phyloP scores from a whole-genome alignment of 257 asterid species.

The Schizonepeta tenuifolia region DNA sequence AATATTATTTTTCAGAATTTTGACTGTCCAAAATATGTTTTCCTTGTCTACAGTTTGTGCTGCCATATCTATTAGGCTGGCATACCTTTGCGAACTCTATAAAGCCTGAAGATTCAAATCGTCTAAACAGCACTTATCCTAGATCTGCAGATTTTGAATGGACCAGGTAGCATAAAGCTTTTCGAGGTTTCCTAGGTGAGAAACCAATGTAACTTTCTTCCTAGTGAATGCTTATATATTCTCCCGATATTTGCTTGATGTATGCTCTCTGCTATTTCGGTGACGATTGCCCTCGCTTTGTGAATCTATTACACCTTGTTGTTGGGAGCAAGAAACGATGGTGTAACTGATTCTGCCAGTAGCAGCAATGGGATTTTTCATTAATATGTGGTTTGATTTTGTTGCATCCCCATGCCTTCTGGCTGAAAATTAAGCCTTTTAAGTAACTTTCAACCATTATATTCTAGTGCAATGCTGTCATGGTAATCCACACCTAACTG shows the following conservation, averaged over 20 bases:
- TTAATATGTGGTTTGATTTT: background rate
- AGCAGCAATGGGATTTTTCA: background rate
- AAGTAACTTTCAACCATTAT: background rate
- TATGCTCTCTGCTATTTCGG: constrained; percentile 1
- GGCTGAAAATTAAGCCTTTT: background rate
- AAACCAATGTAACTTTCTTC: background rate
- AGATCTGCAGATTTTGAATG: constrained; percentile 79
- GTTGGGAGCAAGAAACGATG: background rate
- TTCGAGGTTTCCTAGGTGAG: constrained; percentile 34
- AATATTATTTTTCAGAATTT: background rate
- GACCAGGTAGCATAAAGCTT: constrained; percentile 58
- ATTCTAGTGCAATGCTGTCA: constrained; percentile 7
- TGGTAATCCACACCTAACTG: background rate
- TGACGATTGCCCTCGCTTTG: background rate
- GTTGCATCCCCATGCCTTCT: background rate
- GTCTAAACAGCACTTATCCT: constrained; percentile 53
- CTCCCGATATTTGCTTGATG: constrained; percentile 5
- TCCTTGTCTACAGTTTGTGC: constrained; percentile 62
- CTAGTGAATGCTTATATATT: background rate
- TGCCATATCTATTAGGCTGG: constrained; percentile 95
- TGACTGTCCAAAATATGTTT: constrained; percentile 25
- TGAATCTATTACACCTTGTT: background rate
- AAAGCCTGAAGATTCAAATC: constrained; percentile 67
- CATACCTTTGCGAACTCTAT: constrained; percentile 73
- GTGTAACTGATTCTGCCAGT: background rate